Evolutionary conservation across 768 basidiomycete species (phyloP), one percentile per base, ranked within the genome.

Genomic region (Panellus pusillus): DNA sequence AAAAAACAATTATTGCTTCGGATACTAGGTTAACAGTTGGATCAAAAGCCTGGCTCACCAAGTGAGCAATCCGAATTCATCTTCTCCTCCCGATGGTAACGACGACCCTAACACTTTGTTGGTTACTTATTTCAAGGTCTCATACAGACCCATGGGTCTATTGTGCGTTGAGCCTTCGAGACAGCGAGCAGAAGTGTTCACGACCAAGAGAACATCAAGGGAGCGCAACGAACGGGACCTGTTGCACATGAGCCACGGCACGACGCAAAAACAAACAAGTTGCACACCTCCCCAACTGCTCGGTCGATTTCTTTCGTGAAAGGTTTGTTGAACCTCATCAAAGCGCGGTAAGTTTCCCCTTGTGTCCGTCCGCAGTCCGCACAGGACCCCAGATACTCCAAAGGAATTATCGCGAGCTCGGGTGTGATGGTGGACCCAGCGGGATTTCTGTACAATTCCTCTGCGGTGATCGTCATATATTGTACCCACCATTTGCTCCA

Each of bases 401-500:
- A 38, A 8, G 55, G 44, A 15, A 56, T 31, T n/a, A 31, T 46
- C 5, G 49, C 55, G 37, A 56, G 55, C 44, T 56, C 49, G 38
- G 48, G 54, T 1, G 37, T 48, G 41, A 56, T 45, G 9, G 51
- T 53, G 17, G 24, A 11, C 17, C 55, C 50, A 17, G 50, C 40
- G 8, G 59, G 59, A 13, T 43, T 50, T 29, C 55, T 37, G 19
- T 53, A 45, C 42, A 61, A 38, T 37, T 56, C 55, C 13, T 57
- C 47, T 15, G 13, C 55, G 4, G 54, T 47, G 29, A 52, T 29
- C 2, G 24, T 15, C 53, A 61, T 58, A 37, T 58, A 61, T 9
- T 48, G 41, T 1, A 35, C n/a, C 60, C 57, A 58, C 60, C 60
- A 61, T 29, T 50, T 49, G 11, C 41, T 48, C 55, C 55, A 55